These are phyloP conservation scores for Ceratobasidium theobromae DNA, from an alignment of 1,284 basidiomycete species.

Conservation along the genomic window DNA sequence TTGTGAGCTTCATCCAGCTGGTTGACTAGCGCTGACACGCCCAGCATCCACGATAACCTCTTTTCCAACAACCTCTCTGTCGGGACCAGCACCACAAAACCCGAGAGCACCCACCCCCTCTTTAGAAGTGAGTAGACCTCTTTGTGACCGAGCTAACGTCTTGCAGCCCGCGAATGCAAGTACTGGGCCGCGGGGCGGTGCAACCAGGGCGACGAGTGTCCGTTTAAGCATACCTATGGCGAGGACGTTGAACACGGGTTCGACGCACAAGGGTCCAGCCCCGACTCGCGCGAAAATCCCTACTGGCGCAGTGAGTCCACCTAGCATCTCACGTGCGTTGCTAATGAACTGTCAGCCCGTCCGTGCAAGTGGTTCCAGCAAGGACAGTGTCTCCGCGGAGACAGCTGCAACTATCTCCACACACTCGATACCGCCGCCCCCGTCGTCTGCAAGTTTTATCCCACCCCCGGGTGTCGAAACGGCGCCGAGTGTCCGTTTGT, in stretches of 20 bases:
- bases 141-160: not conserved
- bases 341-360: not conserved
- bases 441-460: constrained; percentile 28
- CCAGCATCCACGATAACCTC: constrained; percentile 24
- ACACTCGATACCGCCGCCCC: constrained; percentile 23
- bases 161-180: constrained; percentile 29
- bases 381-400: constrained; percentile 29
- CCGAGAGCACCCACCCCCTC: constrained; percentile 3
- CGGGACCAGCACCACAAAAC: not conserved
- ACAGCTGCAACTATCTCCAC: constrained; percentile 30
- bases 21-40: not conserved
- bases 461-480: constrained; percentile 24
- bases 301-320: constrained; percentile 29
- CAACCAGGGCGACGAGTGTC: constrained; percentile 31
- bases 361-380: constrained; percentile 32
- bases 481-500: constrained; percentile 27
- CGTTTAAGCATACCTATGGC: constrained; percentile 29
- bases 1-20: constrained; percentile 1
- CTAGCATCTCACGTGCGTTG: constrained; percentile 6
- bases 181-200: constrained; percentile 30
- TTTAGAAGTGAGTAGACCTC: constrained; percentile 6
- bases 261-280: not conserved
- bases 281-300: constrained; percentile 7
- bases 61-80: constrained; percentile 15
- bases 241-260: constrained; percentile 24